Percentiles rank a stretch among this genome's conserved stretches.
Conservation (phyloP, 2,329 filamentous ascomycete species). For the Scedosporium minutisporum region DNA sequence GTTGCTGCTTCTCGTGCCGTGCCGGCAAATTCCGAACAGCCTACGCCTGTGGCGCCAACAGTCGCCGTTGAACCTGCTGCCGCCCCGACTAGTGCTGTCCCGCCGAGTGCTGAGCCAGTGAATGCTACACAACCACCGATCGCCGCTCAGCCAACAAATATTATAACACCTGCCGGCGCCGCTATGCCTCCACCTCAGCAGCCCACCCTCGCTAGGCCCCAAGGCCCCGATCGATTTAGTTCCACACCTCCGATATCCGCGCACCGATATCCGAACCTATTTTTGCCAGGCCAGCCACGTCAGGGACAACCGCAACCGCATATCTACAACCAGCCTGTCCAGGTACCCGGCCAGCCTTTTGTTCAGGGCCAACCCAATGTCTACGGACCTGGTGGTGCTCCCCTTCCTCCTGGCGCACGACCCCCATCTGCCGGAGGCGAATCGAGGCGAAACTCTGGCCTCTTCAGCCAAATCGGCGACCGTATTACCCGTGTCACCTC, state of each 20-base stretch:
- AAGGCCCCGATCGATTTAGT: background rate
- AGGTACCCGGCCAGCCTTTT: background rate
- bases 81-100: background rate
- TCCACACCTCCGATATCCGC: conserved; percentile 35
- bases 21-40: background rate
- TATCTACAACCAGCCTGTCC: background rate
- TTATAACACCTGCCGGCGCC: background rate
- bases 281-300: conserved; percentile 19
- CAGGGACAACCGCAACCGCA: conserved; percentile 9
- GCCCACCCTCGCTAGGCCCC: background rate
- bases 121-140: background rate
- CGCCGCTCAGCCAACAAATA: background rate
- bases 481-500: background rate
- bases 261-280: conserved; percentile 38
- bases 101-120: background rate
- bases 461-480: conserved; percentile 4
- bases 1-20: background rate
- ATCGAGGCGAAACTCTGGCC: conserved; percentile 1
- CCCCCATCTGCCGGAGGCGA: background rate
- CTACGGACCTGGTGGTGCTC: background rate
- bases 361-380: background rate
- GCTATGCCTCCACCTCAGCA: background rate
- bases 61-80: background rate
- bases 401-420: background rate
- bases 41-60: background rate